These are phyloP conservation scores for Lantana camara DNA, from an alignment of 257 asterid genomes.

Conservation along the genomic window DNA sequence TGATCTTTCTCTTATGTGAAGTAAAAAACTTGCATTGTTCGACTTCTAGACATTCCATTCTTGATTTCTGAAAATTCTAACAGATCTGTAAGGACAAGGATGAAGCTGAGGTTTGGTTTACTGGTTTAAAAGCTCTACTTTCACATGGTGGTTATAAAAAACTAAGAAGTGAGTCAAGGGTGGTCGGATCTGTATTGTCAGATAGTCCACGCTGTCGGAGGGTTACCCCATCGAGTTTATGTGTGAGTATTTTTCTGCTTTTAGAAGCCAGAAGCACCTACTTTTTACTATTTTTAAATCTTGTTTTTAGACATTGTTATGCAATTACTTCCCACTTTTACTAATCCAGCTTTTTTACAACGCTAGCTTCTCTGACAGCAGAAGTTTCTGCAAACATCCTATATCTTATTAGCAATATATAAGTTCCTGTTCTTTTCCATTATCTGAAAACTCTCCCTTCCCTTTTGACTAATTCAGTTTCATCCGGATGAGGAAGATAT, in stretches of 20 bases:
- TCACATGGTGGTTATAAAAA: constrained; percentile 53
- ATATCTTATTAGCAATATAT: background rate
- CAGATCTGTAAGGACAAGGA: constrained; percentile 97
- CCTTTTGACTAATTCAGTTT: constrained; percentile 27
- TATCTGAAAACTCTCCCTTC: constrained; percentile 15
- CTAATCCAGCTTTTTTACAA: too few species aligned
- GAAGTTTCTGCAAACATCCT: too few species aligned
- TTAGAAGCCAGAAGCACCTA: too few species aligned
- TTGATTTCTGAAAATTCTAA: constrained; percentile 14
- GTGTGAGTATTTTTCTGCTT: constrained; percentile 40
- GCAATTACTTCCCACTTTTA: too few species aligned
- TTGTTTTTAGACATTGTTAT: too few species aligned
- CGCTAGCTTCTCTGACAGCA: too few species aligned
- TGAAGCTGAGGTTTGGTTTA: constrained; percentile 95
- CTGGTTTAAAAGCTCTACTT: constrained; percentile 77
- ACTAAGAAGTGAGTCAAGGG: constrained; percentile 48
- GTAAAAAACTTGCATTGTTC: constrained; percentile 7
- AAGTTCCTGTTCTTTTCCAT: constrained; percentile 8
- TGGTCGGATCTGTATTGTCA: constrained; percentile 41
- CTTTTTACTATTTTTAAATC: too few species aligned
- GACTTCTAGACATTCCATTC: constrained; percentile 10
- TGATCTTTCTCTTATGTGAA: constrained; percentile 22
- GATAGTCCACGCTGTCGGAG: constrained; percentile 53
- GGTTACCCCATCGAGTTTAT: constrained; percentile 45
- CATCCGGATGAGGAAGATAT: constrained; percentile 59